Base-by-base conservation (phyloP, 495 filamentous ascomycete genomes). In the Aspergillus sparsus region DNA sequence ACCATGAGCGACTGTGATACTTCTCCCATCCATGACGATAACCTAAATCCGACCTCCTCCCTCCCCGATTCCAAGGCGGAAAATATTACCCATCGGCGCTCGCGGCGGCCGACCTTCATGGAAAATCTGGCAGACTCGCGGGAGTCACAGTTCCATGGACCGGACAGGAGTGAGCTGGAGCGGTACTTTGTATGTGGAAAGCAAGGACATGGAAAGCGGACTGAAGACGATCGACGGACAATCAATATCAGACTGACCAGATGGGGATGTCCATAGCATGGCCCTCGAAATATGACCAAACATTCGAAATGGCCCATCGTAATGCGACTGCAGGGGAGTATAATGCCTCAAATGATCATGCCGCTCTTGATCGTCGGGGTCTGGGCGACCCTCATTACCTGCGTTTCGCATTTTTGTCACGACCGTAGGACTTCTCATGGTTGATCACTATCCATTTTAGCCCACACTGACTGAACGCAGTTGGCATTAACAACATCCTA, bases 301-400 rank as follows among this genome's bases (percentile, higher is more conserved):
- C 89, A 93, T 67, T 92, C 89, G 10, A 92, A 90, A 82, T 86
- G 89, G 78, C 90, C 90, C 11, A 81, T 86, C 60, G 89, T 91
- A 67, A 63, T 93, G 65, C 87, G 89, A 60, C 78, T 93, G 71
- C 88, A 90, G 69, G 90, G 90, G 49, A 90, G 87, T 65, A 87
- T 93, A 62, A 76, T 89, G 51, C 90, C 90, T 15, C 86, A 87
- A 66, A 87, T 93, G 88, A 85, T 93, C 34, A 50, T 93, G 1
- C 90, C 91, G 0, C 71, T 93, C 7, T 13, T 85, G 15, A 77
- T 85, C 58, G 80, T 93, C 6, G 89, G 74, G 7, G 68, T 63
- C 15, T 95, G 91, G 91, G 74, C 89, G 5, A 87, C 84, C 3
- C 60, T 80, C 2, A 85, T 95, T 60, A 91, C 88, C 6, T 73